phyloP scores from a whole-genome alignment of 2,329 filamentous ascomycete species.

The Trichoderma citrinoviride region DNA sequence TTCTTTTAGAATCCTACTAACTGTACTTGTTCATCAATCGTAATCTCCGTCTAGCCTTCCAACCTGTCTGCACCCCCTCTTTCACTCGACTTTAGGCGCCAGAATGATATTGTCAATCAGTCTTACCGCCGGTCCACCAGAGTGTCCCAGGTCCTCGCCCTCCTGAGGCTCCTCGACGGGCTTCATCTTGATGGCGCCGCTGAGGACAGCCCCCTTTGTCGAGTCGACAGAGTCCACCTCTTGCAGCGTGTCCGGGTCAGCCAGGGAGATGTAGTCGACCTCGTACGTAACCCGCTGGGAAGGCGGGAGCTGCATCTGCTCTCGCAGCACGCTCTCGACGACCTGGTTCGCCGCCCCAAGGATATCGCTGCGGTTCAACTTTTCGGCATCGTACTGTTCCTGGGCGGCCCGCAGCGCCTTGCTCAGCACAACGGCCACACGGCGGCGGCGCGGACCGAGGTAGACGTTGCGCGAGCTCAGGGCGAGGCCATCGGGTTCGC shows the following conservation, averaged over 20 bases:
- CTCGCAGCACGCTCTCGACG: constrained; percentile 50
- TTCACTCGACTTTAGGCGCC: constrained; percentile 36
- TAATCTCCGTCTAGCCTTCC: neutral
- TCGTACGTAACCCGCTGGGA: constrained; percentile 68
- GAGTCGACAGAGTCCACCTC: constrained; percentile 72
- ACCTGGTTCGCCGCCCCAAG: constrained; percentile 67
- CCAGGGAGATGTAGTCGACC: constrained; percentile 88
- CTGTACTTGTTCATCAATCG: neutral
- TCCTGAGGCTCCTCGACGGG: constrained; percentile 68
- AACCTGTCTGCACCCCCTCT: too few species aligned
- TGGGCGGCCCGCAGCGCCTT: constrained; percentile 70
- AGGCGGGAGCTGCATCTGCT: constrained; percentile 61
- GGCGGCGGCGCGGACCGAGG: constrained; percentile 71
- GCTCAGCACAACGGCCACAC: constrained; percentile 68
- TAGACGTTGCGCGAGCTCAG: constrained; percentile 94
- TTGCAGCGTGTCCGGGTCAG: constrained; percentile 78
- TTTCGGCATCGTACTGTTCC: constrained; percentile 56
- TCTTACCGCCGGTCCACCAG: constrained; percentile 71
- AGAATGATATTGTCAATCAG: constrained; percentile 93
- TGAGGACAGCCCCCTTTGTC: constrained; percentile 73
- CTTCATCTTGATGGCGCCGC: constrained; percentile 86
- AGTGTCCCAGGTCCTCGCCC: constrained; percentile 73
- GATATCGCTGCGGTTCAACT: constrained; percentile 60
- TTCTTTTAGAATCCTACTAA: neutral
- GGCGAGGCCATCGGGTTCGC: constrained; percentile 80